Evolutionary conservation across 768 basidiomycete species (phyloP), one percentile per base, ranked within the genome.

Genomic region (Lactarius sp.): DNA sequence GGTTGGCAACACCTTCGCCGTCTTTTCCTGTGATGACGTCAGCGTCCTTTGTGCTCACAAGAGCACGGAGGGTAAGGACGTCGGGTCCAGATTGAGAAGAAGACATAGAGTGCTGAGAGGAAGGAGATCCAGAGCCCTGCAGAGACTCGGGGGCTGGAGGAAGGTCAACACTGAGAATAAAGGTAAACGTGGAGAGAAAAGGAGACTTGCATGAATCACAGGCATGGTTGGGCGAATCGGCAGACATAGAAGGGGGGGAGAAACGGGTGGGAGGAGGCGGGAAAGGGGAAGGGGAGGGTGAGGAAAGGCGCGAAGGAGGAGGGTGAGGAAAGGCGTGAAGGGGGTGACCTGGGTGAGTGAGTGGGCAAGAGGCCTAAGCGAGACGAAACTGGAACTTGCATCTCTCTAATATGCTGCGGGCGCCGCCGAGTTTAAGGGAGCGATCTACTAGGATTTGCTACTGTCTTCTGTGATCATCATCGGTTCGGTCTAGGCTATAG

Each of bases 11-110:
- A 73, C 97, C 98, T 80, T 94, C 92, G 60, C 97, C 97, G 54
- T 82, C 94, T 72, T 92, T 97, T 68, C 96, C 95, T 70, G 97
- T 97, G 76, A 97, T 95, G 72, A 97, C 87, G 69, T 94, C 95
- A 59, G 92, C 94, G 74, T 98, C 95, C 78, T 96, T 97, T 68
- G 94, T 96, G 75, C 86, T 92, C 71, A 98, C 94, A 71, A 98
- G 88, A 49, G 95, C 91, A 69, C 96, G 90, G 56, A 98, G 85
- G 71, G 92, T 94, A 70, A 98, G 81, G 22, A 84, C 80, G 70
- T 92, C 90, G 69, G 84, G 81, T 56, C 81, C 79, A 59, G 80
- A 78, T 36, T 90, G 90, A 56, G 88, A 86, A 34, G 85, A 83
- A 56, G 89, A 88, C 74, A 88, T 86, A 69, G 90, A 91, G 72